Evolutionary conservation across 2,329 filamentous ascomycete species (phyloP).

Genomic region (Thielaviopsis populi): DNA sequence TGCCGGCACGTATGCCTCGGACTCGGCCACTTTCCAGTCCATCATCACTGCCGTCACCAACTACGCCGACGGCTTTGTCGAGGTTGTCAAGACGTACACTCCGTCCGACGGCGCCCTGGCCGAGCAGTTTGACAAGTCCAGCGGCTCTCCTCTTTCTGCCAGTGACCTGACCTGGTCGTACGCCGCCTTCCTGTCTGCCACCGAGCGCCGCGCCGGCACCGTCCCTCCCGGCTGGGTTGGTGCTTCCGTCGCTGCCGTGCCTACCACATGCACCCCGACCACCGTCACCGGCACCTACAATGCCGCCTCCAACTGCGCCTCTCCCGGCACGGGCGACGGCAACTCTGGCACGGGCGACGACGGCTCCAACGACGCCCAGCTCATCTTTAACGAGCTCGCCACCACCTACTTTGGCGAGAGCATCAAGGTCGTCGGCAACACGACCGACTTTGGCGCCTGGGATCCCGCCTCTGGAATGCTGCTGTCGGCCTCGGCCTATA

Average conservation of each 20-base stretch:
- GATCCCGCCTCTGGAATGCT: constrained; percentile 37
- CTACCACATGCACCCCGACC: constrained; percentile 33
- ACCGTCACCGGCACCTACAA: constrained; percentile 36
- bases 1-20: constrained; percentile 45
- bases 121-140: constrained; percentile 48
- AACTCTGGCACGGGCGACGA: constrained; percentile 15
- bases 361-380: constrained; percentile 19
- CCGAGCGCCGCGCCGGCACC: constrained; percentile 38
- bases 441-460: constrained; percentile 48
- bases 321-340: constrained; percentile 19
- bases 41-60: constrained; percentile 42
- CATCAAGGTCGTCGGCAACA: constrained; percentile 49
- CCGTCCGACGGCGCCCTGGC: constrained; percentile 46
- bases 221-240: constrained; percentile 44
- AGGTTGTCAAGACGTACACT: constrained; percentile 47
- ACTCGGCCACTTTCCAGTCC: constrained; percentile 33
- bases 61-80: constrained; percentile 47
- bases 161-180: constrained; percentile 60
- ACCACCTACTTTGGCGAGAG: constrained; percentile 46
- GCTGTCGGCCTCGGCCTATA: constrained; percentile 45
- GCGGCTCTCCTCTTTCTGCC: constrained; percentile 44
- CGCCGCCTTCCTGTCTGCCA: constrained; percentile 51
- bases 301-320: constrained; percentile 23
- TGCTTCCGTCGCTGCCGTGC: constrained; percentile 31
- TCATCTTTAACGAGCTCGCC: constrained; percentile 47